Conservation (phyloP, 805 yeast species). For the Spathaspora gorwiae region DNA sequence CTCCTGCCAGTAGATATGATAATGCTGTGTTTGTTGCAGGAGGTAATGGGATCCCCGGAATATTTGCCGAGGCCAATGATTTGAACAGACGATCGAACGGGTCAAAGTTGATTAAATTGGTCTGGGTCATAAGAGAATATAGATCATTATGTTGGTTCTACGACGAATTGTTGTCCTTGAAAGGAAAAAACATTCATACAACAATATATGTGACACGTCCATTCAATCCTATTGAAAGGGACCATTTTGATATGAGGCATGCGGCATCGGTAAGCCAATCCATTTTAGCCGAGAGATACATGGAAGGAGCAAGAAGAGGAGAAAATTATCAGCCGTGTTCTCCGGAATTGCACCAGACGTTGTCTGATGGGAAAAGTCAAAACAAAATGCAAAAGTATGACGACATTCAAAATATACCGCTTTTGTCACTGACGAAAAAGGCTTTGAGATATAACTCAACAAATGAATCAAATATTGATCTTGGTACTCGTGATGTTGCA, state of each 20-base stretch:
- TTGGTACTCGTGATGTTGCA: not conserved
- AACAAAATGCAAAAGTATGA: not conserved
- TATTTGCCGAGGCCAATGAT: conserved; percentile 30
- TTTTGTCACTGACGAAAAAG: not conserved
- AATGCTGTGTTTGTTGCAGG: conserved; percentile 34
- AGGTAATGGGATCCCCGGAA: conserved; percentile 40
- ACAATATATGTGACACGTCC: conserved; percentile 26
- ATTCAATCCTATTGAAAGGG: conserved; percentile 14
- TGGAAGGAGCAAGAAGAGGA: not conserved
- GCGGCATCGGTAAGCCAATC: not conserved
- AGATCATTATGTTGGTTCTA: conserved; percentile 46
- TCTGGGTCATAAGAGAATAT: conserved; percentile 61
- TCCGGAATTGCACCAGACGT: not conserved
- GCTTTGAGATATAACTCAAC: not conserved
- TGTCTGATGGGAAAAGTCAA: not conserved
- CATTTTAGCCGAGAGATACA: not conserved
- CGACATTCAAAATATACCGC: not conserved
- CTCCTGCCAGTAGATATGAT: conserved; percentile 25
- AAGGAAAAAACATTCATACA: conserved; percentile 19
- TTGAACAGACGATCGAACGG: conserved; percentile 7
- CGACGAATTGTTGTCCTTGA: conserved; percentile 31
- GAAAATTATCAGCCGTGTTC: not conserved
- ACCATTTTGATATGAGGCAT: conserved; percentile 29
- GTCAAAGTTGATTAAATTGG: conserved; percentile 32
- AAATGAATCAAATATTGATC: conserved; percentile 27